Conservation (phyloP, 257 asterid genomes). For the Vinca minor region DNA sequence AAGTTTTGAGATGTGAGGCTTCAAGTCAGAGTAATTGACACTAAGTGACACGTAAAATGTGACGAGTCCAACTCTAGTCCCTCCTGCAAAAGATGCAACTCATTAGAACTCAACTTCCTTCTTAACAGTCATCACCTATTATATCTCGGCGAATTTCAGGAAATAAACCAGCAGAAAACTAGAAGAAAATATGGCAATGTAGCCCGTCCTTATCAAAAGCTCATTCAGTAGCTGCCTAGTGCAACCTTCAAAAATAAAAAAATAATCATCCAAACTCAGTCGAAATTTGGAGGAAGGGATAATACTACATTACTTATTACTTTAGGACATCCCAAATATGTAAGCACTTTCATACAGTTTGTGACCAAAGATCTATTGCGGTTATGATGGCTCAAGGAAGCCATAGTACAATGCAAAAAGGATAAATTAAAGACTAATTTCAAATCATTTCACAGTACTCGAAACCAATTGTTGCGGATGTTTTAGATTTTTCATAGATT, state of each 20-base stretch:
- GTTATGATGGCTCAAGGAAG: not conserved
- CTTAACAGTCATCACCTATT: not conserved
- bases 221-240: not conserved
- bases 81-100: slow-evolving; percentile 38
- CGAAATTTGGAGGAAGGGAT: too few relatives aligned
- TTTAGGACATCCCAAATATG: not conserved
- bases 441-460: not conserved
- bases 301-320: not conserved
- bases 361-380: not conserved
- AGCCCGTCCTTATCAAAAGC: not conserved
- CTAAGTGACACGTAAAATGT: slow-evolving; percentile 58
- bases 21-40: slow-evolving; percentile 52
- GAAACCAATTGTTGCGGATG: too few relatives aligned
- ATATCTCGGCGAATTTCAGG: not conserved
- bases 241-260: not conserved
- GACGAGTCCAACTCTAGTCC: slow-evolving; percentile 43
- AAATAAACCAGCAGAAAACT: not conserved
- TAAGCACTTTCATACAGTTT: not conserved
- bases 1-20: slow-evolving; percentile 73
- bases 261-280: not conserved
- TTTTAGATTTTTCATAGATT: not conserved
- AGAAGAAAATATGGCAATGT: not conserved
- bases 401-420: not conserved
- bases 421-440: not conserved
- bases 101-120: not conserved